Evolutionary conservation across 1,284 basidiomycete genomes (phyloP), one percentile per base, ranked within the genome.

Genomic region (Cutaneotrichosporon sp.): DNA sequence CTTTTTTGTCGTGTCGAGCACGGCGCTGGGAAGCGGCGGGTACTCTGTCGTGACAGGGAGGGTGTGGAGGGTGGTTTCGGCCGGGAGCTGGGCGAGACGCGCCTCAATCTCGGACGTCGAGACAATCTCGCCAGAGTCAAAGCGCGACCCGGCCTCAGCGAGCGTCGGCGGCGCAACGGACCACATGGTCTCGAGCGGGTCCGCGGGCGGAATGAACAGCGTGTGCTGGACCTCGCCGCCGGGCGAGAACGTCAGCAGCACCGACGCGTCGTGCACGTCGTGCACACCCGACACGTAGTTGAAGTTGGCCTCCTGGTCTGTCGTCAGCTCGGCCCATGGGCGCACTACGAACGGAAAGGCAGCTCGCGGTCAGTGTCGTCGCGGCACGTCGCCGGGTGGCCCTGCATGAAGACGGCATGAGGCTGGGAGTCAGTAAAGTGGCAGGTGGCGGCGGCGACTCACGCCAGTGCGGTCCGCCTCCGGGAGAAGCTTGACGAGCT

Each of bases 351-450:
- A 61, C 84, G 83, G 71, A 90, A 91, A 1, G 79, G 73, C 44
- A 90, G 77, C 74, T 92, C 90, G 47, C 90, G 81, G 70, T 96
- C 91, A 4, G 90, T 93, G 68, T 94, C 90, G 70, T 92, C 84
- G 54, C 90, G 79, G 67, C 79, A 89, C 0, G 80, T 77, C 5
- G 81, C 84, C 4, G 71, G 72, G 36, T 70, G 67, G 14, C 74
- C 76, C 55, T 76, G 70, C 7, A 80, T 62, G 47, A 77, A 66
- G 33, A 78, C 49, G 5, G 62, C 65, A 22, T 52, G 17, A 49
- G 54, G 12, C 15, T 8, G n/a, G 4, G n/a, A 2, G 20, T 14
- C 13, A 10, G 18, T 37, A 9, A 21, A n/a, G 9, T 34, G 33
- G 12, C 13, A 45, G n/a, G 12, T 17, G 26, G 10, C 26, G 26